These are phyloP conservation scores for Trapa incisa DNA, from an alignment of 345 rosid genomes.

Conservation along the genomic window DNA sequence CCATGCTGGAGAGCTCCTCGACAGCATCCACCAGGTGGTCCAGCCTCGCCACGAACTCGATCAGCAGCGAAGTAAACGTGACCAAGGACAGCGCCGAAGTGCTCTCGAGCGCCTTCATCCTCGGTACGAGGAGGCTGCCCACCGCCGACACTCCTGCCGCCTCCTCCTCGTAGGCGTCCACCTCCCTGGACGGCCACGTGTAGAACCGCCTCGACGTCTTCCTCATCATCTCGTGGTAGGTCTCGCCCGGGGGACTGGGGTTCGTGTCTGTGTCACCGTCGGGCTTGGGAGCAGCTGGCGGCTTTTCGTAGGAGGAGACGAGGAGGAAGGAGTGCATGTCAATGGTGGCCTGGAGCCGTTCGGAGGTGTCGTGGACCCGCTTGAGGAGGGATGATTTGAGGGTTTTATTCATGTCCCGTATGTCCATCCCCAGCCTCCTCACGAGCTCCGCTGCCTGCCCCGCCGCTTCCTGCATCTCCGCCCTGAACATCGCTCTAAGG, in stretches of 20 bases:
- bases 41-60: constrained; percentile 54
- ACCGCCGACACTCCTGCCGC: constrained; percentile 9
- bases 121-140: constrained; percentile 17
- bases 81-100: constrained; percentile 48
- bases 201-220: constrained; percentile 40
- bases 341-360: constrained; percentile 33
- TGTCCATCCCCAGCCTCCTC: constrained; percentile 40
- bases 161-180: constrained; percentile 43
- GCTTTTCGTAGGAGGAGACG: constrained; percentile 14
- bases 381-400: constrained; percentile 26
- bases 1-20: constrained; percentile 39
- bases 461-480: constrained; percentile 37
- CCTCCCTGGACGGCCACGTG: constrained; percentile 54
- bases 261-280: constrained; percentile 7
- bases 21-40: constrained; percentile 55
- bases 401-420: constrained; percentile 31
- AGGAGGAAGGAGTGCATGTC: constrained; percentile 44
- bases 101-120: constrained; percentile 47
- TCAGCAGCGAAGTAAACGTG: constrained; percentile 46
- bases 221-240: constrained; percentile 47
- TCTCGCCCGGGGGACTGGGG: constrained; percentile 15
- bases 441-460: constrained; percentile 44
- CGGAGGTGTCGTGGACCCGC: constrained; percentile 35
- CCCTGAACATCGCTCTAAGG: constrained; percentile 33
- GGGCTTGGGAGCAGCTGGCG: constrained; percentile 12